Percentiles rank a stretch among this genome's conserved stretches.
Conservation (phyloP, 768 basidiomycete species). For the Rhizopogon vinicolor region DNA sequence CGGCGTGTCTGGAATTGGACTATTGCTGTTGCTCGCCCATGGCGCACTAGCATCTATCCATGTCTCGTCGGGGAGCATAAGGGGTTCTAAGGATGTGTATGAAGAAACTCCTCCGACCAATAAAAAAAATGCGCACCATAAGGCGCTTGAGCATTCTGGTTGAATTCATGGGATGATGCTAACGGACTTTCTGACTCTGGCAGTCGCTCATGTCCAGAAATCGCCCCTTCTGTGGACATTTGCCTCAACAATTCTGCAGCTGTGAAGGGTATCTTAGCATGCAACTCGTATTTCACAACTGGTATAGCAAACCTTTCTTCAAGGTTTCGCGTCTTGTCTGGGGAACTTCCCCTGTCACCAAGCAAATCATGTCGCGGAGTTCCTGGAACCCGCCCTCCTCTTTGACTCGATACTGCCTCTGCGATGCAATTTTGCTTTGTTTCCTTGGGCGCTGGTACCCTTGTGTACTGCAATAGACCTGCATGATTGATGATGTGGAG, state of each 20-base stretch:
- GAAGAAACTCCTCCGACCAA: background rate
- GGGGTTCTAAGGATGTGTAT: background rate
- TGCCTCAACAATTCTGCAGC: constrained; percentile 1
- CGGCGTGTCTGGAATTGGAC: background rate
- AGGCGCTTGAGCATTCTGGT: background rate
- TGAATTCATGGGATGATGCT: background rate
- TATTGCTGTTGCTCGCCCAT: background rate
- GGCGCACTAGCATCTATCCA: background rate
- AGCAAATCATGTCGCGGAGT: constrained; percentile 18
- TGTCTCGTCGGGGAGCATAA: background rate
- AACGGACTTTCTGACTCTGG: background rate
- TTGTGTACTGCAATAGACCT: background rate
- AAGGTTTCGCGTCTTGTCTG: constrained; percentile 24
- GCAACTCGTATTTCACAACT: background rate
- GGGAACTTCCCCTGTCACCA: constrained; percentile 21
- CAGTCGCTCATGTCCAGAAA: background rate
- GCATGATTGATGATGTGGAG: background rate
- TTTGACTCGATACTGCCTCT: constrained; percentile 25
- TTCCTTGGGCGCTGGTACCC: background rate
- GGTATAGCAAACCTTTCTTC: constrained; percentile 11
- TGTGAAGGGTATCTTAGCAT: background rate
- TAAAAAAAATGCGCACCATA: background rate
- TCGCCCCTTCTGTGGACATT: background rate
- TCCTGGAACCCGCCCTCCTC: constrained; percentile 27
- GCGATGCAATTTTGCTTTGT: constrained; percentile 11